Evolutionary conservation across 371 early-diverging fungal species (phyloP).

Genomic region (Dichotomocladium elegans): DNA sequence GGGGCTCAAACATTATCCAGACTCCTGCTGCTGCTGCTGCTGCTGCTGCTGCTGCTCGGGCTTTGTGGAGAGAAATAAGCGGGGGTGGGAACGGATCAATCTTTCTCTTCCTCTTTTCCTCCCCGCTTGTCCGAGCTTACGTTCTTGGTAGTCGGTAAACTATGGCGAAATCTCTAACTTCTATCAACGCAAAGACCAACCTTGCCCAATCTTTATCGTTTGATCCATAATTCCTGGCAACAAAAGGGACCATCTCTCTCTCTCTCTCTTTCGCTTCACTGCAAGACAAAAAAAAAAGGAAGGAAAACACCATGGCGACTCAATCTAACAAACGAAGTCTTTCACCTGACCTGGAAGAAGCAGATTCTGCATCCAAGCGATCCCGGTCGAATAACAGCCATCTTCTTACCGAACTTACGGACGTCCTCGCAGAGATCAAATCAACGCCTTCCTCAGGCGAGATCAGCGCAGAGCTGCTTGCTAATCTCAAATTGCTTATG

Average conservation of each 20-base stretch:
- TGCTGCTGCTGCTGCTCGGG: too few relatives aligned
- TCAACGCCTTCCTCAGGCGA: conserved; percentile 42
- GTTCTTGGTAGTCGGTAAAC: too few relatives aligned
- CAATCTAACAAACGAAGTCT: conserved; percentile 5
- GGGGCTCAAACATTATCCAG: too few relatives aligned
- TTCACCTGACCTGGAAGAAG: not conserved
- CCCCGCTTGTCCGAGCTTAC: too few relatives aligned
- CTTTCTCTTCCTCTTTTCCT: too few relatives aligned
- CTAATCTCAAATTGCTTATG: conserved; percentile 36
- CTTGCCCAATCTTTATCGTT: too few relatives aligned
- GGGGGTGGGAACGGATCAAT: too few relatives aligned
- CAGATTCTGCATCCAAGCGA: not conserved
- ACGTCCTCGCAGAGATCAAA: conserved; percentile 34
- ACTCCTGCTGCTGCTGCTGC: too few relatives aligned
- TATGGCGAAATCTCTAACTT: too few relatives aligned
- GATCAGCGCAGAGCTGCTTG: conserved; percentile 39
- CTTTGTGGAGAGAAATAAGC: too few relatives aligned
- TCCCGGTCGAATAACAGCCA: not conserved
- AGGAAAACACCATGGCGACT: not conserved
- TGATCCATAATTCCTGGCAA: not conserved
- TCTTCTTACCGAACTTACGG: conserved; percentile 27
- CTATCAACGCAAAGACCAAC: too few relatives aligned
- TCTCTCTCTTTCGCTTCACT: not conserved
- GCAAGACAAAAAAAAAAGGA: not conserved
- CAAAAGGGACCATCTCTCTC: not conserved